Percentiles rank a stretch among this genome's conserved stretches.
Evolutionary conservation across 2,329 filamentous ascomycete species (phyloP).

Genomic region (Talaromyces sp.): DNA sequence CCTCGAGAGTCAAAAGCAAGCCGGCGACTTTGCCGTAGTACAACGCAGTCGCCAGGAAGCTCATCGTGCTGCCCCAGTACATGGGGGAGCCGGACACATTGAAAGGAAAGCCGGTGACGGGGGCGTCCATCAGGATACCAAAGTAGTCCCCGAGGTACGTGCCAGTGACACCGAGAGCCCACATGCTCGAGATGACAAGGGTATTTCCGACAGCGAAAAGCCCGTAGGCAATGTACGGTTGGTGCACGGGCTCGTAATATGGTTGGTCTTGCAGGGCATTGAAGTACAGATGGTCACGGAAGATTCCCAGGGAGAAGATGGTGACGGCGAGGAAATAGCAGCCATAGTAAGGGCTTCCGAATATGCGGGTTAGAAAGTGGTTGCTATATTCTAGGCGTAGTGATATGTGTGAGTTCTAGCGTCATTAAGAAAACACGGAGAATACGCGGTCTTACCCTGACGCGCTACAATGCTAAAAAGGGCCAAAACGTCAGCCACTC

Average conservation of each 20-base stretch:
- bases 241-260: slow-evolving; percentile 65
- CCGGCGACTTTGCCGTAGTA: slow-evolving; percentile 85
- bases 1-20: slow-evolving; percentile 67
- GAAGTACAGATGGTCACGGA: slow-evolving; percentile 86
- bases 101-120: slow-evolving; percentile 94
- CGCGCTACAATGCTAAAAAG: slow-evolving; percentile 68
- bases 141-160: slow-evolving; percentile 99
- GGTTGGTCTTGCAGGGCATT: slow-evolving; percentile 72
- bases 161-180: slow-evolving; percentile 85
- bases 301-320: slow-evolving; percentile 87
- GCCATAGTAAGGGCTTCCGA: slow-evolving; percentile 70
- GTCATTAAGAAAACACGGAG: background rate
- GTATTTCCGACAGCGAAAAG: slow-evolving; percentile 73
- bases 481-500: slow-evolving; percentile 5
- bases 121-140: slow-evolving; percentile 92
- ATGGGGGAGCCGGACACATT: slow-evolving; percentile 86
- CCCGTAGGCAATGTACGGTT: slow-evolving; percentile 60
- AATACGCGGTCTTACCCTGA: slow-evolving; percentile 52
- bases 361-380: slow-evolving; percentile 81
- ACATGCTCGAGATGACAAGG: slow-evolving; percentile 85
- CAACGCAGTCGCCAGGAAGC: slow-evolving; percentile 82
- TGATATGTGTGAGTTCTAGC: slow-evolving; percentile 10
- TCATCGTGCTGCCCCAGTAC: slow-evolving; percentile 93
- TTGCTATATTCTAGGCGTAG: slow-evolving; percentile 73
- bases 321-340: slow-evolving; percentile 85